Conservation (phyloP, 225 moss, liverwort and hornwort genomes). For the Bryum argenteum region DNA sequence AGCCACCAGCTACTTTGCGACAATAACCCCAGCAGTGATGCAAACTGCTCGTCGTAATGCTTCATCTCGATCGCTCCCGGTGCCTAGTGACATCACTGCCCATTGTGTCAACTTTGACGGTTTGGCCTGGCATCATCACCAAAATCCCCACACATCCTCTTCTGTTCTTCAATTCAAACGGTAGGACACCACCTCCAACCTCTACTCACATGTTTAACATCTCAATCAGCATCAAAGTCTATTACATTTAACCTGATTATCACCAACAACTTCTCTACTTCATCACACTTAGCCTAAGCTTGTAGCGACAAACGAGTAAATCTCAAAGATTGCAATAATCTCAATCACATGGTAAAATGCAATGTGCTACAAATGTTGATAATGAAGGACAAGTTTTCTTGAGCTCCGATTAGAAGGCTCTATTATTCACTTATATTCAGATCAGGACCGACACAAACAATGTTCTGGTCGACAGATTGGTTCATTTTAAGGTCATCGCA, state of each 20-base stretch:
- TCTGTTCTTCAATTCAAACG: conserved; percentile 57
- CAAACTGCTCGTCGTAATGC: conserved; percentile 63
- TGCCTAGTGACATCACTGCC: conserved; percentile 77
- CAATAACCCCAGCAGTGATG: conserved; percentile 67
- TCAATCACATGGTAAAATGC: conserved; percentile 6
- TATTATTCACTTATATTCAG: background rate
- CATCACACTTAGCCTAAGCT: conserved; percentile 18
- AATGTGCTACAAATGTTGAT: background rate
- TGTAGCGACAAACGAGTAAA: conserved; percentile 11
- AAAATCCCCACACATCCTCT: conserved; percentile 48
- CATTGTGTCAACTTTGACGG: conserved; percentile 75
- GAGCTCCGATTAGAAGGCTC: background rate
- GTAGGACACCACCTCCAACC: conserved; percentile 31
- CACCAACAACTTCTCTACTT: conserved; percentile 25
- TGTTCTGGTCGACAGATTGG: background rate
- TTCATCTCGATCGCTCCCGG: conserved; percentile 62
- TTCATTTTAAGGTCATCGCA: background rate
- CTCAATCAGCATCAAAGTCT: conserved; percentile 25
- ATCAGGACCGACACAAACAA: background rate
- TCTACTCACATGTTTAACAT: conserved; percentile 24
- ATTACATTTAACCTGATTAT: conserved; percentile 22
- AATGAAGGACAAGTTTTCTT: background rate
- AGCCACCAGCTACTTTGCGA: conserved; percentile 65
- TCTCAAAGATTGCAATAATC: background rate
- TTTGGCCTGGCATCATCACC: conserved; percentile 63